These are phyloP conservation scores for Starmerella bacillaris DNA, from an alignment of 805 yeast genomes.

Conservation along the genomic window DNA sequence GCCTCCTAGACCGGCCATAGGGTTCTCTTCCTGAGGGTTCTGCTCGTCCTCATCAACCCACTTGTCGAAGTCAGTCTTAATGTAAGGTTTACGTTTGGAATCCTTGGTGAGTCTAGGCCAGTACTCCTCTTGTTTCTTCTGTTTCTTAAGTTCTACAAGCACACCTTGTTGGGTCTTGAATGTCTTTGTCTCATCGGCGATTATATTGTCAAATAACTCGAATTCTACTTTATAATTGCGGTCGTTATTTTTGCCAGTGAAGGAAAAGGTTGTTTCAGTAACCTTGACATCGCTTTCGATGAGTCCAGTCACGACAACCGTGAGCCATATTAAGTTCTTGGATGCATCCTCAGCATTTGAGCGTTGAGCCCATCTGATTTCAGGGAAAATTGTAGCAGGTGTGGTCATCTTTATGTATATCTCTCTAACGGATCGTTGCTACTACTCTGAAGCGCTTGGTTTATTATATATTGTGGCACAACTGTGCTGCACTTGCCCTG, in stretches of 20 bases:
- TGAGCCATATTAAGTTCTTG: conserved; percentile 60
- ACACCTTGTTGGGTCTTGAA: conserved; percentile 46
- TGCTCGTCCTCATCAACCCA: conserved; percentile 99
- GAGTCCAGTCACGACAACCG: conserved; percentile 58
- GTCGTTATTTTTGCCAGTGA: conserved; percentile 31
- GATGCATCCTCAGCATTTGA: conserved; percentile 52
- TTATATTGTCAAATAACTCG: conserved; percentile 63
- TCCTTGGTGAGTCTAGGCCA: conserved; percentile 95
- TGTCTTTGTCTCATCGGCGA: conserved; percentile 42
- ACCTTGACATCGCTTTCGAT: conserved; percentile 37
- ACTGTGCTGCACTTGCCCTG: too few species aligned
- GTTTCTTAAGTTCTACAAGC: conserved; percentile 51
- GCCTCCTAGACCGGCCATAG: conserved; percentile 24
- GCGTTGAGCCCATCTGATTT: conserved; percentile 92
- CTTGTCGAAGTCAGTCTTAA: conserved; percentile 88
- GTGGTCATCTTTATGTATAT: too few species aligned
- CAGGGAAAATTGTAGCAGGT: conserved; percentile 20
- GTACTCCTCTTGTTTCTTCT: conserved; percentile 48
- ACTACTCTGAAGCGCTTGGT: too few species aligned
- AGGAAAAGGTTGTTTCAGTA: conserved; percentile 35
- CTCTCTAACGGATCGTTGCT: too few species aligned
- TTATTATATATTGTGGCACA: too few species aligned
- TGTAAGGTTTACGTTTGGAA: conserved; percentile 56
- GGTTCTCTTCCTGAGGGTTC: conserved; percentile 41
- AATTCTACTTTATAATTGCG: conserved; percentile 42